A percentile compares a stretch with the other conserved stretches of the same genome.
These are phyloP conservation scores for Centaurea solstitialis DNA, from an alignment of 129 eudicot genomes.

Conservation along the genomic window DNA sequence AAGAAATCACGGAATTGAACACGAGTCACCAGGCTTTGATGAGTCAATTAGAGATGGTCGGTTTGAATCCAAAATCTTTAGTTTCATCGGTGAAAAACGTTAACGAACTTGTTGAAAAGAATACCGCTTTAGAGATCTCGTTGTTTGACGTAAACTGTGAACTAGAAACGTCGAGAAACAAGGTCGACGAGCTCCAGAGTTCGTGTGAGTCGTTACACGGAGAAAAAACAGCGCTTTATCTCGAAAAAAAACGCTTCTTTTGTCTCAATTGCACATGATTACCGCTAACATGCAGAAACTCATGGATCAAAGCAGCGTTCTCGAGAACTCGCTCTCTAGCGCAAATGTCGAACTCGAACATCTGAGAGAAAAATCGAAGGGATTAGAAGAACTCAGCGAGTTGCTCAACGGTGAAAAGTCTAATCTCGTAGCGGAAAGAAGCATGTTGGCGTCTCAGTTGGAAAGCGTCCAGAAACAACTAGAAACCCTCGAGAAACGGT, in stretches of 20 bases:
- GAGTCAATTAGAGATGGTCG: slow-evolving; percentile 62
- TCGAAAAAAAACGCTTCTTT: slow-evolving; percentile 71
- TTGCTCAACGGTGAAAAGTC: slow-evolving; percentile 66
- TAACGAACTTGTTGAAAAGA: slow-evolving; percentile 52
- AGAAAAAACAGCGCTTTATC: slow-evolving; percentile 63
- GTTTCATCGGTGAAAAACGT: slow-evolving; percentile 54
- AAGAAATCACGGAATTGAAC: slow-evolving; percentile 60
- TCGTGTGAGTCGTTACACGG: slow-evolving; percentile 53
- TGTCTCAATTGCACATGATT: slow-evolving; percentile 73
- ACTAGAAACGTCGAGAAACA: slow-evolving; percentile 45
- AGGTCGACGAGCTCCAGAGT: slow-evolving; percentile 48
- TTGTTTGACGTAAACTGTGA: slow-evolving; percentile 40
- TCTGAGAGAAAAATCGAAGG: slow-evolving; percentile 74
- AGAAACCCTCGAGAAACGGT: slow-evolving; percentile 60
- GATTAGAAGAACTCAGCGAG: slow-evolving; percentile 72
- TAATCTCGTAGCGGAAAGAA: slow-evolving; percentile 63
- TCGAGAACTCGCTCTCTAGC: slow-evolving; percentile 55
- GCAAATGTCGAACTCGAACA: slow-evolving; percentile 72
- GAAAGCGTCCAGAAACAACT: slow-evolving; percentile 67
- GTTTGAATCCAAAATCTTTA: slow-evolving; percentile 59
- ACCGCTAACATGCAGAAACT: slow-evolving; percentile 73
- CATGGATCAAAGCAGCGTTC: slow-evolving; percentile 56
- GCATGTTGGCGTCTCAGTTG: slow-evolving; percentile 54
- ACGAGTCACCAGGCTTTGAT: slow-evolving; percentile 52
- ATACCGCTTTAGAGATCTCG: slow-evolving; percentile 44